Conservation (phyloP, 768 basidiomycete genomes). For the Peribolospora baueri region DNA sequence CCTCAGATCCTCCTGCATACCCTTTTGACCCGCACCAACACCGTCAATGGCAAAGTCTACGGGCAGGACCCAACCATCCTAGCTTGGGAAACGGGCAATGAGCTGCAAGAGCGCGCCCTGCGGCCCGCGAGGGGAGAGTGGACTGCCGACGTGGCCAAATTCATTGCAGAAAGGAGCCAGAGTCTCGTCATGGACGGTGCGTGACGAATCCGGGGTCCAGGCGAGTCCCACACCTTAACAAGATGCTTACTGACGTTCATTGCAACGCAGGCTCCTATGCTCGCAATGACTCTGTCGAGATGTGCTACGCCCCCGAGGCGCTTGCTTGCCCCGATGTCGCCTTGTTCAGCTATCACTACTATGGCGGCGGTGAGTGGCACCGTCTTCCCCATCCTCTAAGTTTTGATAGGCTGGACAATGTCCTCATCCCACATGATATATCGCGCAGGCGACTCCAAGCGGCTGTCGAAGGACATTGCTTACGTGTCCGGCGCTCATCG, state of each 20-base stretch:
- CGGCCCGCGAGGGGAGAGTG: constrained; percentile 11
- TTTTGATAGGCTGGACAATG: too few species aligned
- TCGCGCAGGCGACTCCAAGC: constrained; percentile 7
- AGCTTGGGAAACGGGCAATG: constrained; percentile 15
- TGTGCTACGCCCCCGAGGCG: constrained; percentile 10
- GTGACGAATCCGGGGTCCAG: not conserved
- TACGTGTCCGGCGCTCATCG: too few species aligned
- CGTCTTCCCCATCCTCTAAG: not conserved
- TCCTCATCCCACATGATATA: not conserved
- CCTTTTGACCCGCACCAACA: constrained; percentile 13
- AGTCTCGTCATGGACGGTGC: constrained; percentile 10
- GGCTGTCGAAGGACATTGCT: constrained; percentile 11
- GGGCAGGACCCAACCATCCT: constrained; percentile 13
- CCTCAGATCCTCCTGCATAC: constrained; percentile 11
- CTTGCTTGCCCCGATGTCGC: constrained; percentile 9
- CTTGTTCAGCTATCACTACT: constrained; percentile 6
- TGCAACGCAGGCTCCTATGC: constrained; percentile 9
- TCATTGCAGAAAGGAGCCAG: not conserved
- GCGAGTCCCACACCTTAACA: not conserved
- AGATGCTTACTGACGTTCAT: not conserved
- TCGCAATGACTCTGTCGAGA: constrained; percentile 7
- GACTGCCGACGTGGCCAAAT: constrained; percentile 7
- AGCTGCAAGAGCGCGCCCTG: constrained; percentile 8
- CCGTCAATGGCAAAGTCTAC: constrained; percentile 12
- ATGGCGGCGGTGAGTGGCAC: not conserved